Evolutionary conservation across 1,284 basidiomycete genomes (phyloP).

Genomic region (Porogramme epimiltina): DNA sequence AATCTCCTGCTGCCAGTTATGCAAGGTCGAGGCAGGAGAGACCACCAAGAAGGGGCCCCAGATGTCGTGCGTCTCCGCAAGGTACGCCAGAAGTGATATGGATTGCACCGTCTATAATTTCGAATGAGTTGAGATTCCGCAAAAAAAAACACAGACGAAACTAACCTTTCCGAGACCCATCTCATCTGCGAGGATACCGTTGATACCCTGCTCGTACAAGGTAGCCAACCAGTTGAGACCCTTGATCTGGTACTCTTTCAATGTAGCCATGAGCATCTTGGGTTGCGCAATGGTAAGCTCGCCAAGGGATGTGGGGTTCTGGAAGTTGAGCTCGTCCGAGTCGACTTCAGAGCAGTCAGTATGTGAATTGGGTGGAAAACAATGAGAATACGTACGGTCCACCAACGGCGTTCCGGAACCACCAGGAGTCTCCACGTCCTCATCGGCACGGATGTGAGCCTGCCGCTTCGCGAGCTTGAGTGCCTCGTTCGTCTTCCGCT

Average conservation of each 20-base stretch:
- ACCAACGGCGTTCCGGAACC: constrained; percentile 47
- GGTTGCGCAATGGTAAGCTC: constrained; percentile 90
- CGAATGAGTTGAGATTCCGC: background rate
- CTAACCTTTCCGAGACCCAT: constrained; percentile 94
- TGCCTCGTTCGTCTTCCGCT: constrained; percentile 81
- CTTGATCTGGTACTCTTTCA: constrained; percentile 99
- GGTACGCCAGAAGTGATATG: constrained; percentile 94
- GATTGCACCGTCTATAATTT: constrained; percentile 92
- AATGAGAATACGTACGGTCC: constrained; percentile 50
- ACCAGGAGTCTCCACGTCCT: constrained; percentile 38
- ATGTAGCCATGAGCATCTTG: constrained; percentile 93
- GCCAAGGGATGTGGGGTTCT: constrained; percentile 96
- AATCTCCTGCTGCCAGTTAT: constrained; percentile 99
- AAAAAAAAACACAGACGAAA: constrained; percentile 6
- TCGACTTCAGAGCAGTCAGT: constrained; percentile 59
- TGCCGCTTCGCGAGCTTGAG: constrained; percentile 69
- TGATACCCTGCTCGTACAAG: constrained; percentile 98
- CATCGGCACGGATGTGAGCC: constrained; percentile 55
- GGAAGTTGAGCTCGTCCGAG: constrained; percentile 98
- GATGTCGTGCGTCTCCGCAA: constrained; percentile 97
- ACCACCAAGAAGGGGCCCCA: constrained; percentile 99
- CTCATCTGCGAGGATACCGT: constrained; percentile 97
- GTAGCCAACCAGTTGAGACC: constrained; percentile 99
- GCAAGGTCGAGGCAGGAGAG: constrained; percentile 95
- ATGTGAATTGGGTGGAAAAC: background rate